Percentiles rank a stretch among this genome's conserved stretches.
These are phyloP conservation scores for Anacardium occidentale DNA, from an alignment of 345 rosid genomes.

Conservation along the genomic window DNA sequence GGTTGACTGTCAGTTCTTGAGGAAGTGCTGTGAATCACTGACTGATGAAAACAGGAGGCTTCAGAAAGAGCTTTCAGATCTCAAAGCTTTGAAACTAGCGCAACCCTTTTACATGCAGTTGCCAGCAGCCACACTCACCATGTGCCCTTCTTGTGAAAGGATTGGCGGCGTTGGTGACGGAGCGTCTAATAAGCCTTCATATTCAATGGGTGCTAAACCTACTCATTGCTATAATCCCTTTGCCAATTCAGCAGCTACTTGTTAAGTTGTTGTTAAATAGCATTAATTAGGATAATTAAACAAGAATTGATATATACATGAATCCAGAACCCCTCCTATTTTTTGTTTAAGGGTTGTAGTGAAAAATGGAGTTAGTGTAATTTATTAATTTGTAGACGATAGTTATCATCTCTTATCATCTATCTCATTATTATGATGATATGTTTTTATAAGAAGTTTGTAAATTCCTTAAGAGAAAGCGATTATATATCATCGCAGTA, in stretches of 20 bases:
- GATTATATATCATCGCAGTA: slow-evolving; percentile 3
- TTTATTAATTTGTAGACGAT: slow-evolving; percentile 53
- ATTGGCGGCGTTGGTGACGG: slow-evolving; percentile 43
- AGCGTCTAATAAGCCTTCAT: slow-evolving; percentile 41
- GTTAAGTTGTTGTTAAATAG: slow-evolving; percentile 37
- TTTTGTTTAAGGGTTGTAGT: slow-evolving; percentile 67
- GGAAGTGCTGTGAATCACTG: slow-evolving; percentile 85
- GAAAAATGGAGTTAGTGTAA: slow-evolving; percentile 35
- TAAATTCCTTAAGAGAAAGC: slow-evolving; percentile 29
- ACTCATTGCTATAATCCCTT: slow-evolving; percentile 62
- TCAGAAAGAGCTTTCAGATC: slow-evolving; percentile 85
- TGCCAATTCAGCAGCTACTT: slow-evolving; percentile 80
- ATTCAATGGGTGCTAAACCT: slow-evolving; percentile 53
- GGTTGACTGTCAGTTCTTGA: slow-evolving; percentile 87
- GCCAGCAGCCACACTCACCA: slow-evolving; percentile 82
- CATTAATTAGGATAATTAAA: slow-evolving; percentile 7
- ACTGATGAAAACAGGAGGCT: slow-evolving; percentile 91
- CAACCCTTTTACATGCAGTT: slow-evolving; percentile 72
- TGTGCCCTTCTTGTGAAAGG: slow-evolving; percentile 80
- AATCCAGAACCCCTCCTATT: slow-evolving; percentile 50
- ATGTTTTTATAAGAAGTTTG: slow-evolving; percentile 26
- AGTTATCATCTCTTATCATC: slow-evolving; percentile 28
- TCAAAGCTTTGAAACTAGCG: slow-evolving; percentile 52
- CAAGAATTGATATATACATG: not conserved
- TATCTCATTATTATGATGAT: slow-evolving; percentile 17